Base-by-base conservation (phyloP, 768 basidiomycete genomes). In the Tephrocybe sp. region DNA sequence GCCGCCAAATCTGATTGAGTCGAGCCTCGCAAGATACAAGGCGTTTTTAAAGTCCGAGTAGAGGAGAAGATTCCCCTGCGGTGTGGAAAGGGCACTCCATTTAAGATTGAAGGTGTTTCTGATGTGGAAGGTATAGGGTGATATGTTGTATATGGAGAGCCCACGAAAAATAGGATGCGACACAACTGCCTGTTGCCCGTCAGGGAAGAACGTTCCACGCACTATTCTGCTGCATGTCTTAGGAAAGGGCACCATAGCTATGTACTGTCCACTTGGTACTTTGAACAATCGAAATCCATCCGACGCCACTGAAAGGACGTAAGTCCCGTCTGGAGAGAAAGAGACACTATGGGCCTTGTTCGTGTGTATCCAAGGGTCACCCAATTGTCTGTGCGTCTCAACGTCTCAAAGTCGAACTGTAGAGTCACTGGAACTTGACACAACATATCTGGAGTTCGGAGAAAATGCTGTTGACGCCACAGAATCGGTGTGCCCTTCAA, bases 381-480 rank as follows among this genome's bases (percentile, higher is more conserved):
- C n/a, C 23, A 49, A 1, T 44, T 43, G 31, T 14, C 23, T 30
- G 3, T 51, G 54, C 6, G 45, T 55, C 13, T 39, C 17, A 19
- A 49, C 53, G 52, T 58, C 51, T 60, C 62, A 61, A 2, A 64
- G 45, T 10, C 52, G 38, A 13, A 61, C 47, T 9, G 53, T 45
- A 0, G n/a, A 4, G 43, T 59, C 53, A 2, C 20, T 5, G 1
- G 56, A 57, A 5, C 52, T 54, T 31, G 60, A 60, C 5, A 48
- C 56, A 43, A 62, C 53, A 4, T 41, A 41, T 2, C 4, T 56
- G 26, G 54, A 60, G 48, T 63, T 51, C n/a, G 45, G 40, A 5
- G 58, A 61, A 30, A 63, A 56, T 9, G 53, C 52, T 30, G 56
- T 35, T n/a, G 52, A 45, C 1, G 2, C 20, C 6, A 60, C 49